These are phyloP conservation scores for Wickerhamomyces bisporus DNA, from an alignment of 805 yeast genomes.

Conservation along the genomic window DNA sequence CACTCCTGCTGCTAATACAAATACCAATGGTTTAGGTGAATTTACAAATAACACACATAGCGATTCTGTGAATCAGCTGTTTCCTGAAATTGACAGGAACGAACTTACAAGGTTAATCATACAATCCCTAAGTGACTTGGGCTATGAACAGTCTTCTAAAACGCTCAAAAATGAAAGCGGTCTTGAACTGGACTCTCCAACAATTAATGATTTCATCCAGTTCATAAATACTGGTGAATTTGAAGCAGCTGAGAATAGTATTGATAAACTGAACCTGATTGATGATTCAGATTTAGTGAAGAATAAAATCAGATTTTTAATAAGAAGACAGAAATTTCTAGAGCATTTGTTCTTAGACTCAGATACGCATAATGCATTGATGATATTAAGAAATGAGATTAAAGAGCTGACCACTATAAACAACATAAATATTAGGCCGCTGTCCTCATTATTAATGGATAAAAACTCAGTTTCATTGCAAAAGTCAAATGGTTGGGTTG, in stretches of 20 bases:
- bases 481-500: conserved; percentile 27
- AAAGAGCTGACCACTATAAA: conserved; percentile 23
- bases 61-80: conserved; percentile 3
- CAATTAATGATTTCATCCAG: conserved; percentile 34
- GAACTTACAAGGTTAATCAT: conserved; percentile 46
- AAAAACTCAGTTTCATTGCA: conserved; percentile 19
- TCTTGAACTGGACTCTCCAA: conserved; percentile 35
- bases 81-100: conserved; percentile 18
- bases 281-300: conserved; percentile 12
- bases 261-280: conserved; percentile 20
- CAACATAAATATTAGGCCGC: conserved; percentile 23
- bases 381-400: conserved; percentile 33
- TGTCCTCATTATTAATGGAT: conserved; percentile 26
- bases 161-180: conserved; percentile 38
- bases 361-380: conserved; percentile 30
- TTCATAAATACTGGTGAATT: conserved; percentile 39
- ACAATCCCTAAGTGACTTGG: conserved; percentile 46
- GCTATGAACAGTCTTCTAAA: conserved; percentile 36
- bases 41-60: neutral
- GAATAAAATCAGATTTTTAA: conserved; percentile 25
- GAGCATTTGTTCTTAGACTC: conserved; percentile 33
- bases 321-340: conserved; percentile 36
- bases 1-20: too few species aligned
- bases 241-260: conserved; percentile 29
- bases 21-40: too few species aligned